Evolutionary conservation across 2,329 filamentous ascomycete genomes (phyloP).

Genomic region (Coccinonectria pachysandricola): DNA sequence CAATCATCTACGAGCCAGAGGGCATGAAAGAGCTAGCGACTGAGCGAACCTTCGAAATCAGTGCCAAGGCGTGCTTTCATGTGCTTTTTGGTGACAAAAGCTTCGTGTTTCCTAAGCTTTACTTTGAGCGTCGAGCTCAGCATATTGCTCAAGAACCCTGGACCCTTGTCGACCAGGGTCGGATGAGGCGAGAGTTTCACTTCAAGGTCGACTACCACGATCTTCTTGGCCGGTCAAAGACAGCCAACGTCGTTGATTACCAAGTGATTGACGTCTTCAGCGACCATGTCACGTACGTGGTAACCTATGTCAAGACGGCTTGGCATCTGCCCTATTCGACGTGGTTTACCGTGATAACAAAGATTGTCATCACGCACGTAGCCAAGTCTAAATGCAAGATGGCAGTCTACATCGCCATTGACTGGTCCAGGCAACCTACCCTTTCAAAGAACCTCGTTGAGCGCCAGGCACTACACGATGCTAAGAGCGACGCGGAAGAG

Average conservation of each 20-base stretch:
- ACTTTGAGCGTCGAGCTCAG: constrained; percentile 70
- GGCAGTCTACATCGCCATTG: constrained; percentile 76
- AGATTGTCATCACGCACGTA: constrained; percentile 87
- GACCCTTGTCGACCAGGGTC: constrained; percentile 58
- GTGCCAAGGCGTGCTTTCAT: constrained; percentile 89
- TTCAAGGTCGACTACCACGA: constrained; percentile 64
- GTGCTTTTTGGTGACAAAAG: constrained; percentile 95
- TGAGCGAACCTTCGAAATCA: constrained; percentile 79
- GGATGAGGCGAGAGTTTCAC: constrained; percentile 67
- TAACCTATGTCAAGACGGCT: constrained; percentile 50
- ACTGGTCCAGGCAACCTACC: constrained; percentile 64
- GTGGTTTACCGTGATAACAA: constrained; percentile 73
- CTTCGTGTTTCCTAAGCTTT: constrained; percentile 83
- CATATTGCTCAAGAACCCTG: constrained; percentile 82
- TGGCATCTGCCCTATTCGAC: constrained; percentile 81
- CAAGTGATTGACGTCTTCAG: constrained; percentile 78
- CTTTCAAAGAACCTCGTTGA: constrained; percentile 53
- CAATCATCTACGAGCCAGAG: constrained; percentile 74
- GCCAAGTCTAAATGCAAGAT: constrained; percentile 89
- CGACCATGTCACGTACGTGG: constrained; percentile 61
- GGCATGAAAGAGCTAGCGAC: constrained; percentile 67
- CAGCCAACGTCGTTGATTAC: constrained; percentile 61
- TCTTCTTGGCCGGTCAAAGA: constrained; percentile 51
- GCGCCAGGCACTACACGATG: constrained; percentile 65
- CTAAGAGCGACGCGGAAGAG: constrained; percentile 61